These are phyloP conservation scores for Colletotrichum gigasporum DNA, from an alignment of 2,329 filamentous ascomycete species.

Conservation along the genomic window DNA sequence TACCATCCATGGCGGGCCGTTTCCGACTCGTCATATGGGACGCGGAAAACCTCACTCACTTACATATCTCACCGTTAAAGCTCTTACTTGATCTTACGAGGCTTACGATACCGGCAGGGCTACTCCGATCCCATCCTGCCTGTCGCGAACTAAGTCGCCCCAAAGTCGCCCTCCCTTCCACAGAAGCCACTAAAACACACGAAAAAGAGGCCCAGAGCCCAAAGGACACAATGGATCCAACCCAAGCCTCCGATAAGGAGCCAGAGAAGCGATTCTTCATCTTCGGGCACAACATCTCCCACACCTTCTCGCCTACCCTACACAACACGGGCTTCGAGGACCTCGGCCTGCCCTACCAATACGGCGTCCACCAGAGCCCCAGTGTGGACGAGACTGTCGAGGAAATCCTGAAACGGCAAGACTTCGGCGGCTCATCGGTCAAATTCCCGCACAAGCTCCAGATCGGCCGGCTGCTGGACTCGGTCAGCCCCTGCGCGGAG, in stretches of 20 bases:
- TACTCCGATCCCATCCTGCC: too few species aligned
- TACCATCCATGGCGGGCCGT: too few species aligned
- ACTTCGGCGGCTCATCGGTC: conserved; percentile 7
- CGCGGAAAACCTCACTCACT: too few species aligned
- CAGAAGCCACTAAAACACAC: too few species aligned
- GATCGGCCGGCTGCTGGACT: neutral
- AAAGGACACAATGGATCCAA: neutral
- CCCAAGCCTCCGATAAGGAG: neutral
- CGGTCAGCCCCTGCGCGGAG: neutral
- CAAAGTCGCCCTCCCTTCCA: too few species aligned
- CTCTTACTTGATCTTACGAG: too few species aligned
- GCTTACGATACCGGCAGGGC: too few species aligned
- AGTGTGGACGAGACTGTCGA: conserved; percentile 11
- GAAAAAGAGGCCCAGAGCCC: too few species aligned
- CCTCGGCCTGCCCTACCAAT: conserved; percentile 5
- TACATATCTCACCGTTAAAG: too few species aligned
- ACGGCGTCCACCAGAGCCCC: neutral
- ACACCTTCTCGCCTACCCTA: neutral
- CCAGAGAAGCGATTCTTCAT: neutral
- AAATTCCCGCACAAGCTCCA: conserved; percentile 2
- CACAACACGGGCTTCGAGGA: conserved; percentile 10
- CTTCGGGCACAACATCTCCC: conserved; percentile 14
- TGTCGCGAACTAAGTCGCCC: too few species aligned
- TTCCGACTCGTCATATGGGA: too few species aligned
- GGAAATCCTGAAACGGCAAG: neutral